Percentiles rank a stretch among this genome's conserved stretches.
These are phyloP conservation scores for Galerina marginata DNA, from an alignment of 768 basidiomycete species.

Conservation along the genomic window DNA sequence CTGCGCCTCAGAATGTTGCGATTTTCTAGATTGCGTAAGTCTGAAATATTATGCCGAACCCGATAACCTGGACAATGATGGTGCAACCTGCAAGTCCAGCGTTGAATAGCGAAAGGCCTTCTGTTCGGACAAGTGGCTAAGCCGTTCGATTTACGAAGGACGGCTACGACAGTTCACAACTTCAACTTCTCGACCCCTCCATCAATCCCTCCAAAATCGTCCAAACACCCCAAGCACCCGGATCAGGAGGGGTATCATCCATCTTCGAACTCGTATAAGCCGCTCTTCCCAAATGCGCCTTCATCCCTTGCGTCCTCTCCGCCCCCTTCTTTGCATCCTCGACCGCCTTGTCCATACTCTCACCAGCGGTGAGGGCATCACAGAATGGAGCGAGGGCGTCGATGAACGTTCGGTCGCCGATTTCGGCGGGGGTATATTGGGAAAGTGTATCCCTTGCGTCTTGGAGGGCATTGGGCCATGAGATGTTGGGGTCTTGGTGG, in stretches of 20 bases:
- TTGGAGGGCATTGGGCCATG: conserved; percentile 17
- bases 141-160: too few relatives aligned
- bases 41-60: too few relatives aligned
- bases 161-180: too few relatives aligned
- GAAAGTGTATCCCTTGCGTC: conserved; percentile 36
- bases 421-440: conserved; percentile 54
- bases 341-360: conserved; percentile 35
- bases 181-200: conserved; percentile 18
- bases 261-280: conserved; percentile 46
- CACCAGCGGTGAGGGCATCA: conserved; percentile 29
- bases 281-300: conserved; percentile 53
- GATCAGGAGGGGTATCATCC: conserved; percentile 50
- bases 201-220: conserved; percentile 45
- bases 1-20: too few relatives aligned
- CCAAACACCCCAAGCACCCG: conserved; percentile 60
- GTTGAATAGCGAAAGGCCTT: too few relatives aligned
- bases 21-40: too few relatives aligned
- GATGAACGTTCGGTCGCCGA: conserved; percentile 61
- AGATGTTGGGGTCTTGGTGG: neutral
- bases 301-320: conserved; percentile 51
- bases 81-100: too few relatives aligned
- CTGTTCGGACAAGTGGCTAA: too few relatives aligned
- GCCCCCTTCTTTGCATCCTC: conserved; percentile 48
- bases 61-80: too few relatives aligned
- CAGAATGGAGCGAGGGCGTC: conserved; percentile 59